Conservation (phyloP, 2,329 filamentous ascomycete genomes). For the Byssochlamys sp. region DNA sequence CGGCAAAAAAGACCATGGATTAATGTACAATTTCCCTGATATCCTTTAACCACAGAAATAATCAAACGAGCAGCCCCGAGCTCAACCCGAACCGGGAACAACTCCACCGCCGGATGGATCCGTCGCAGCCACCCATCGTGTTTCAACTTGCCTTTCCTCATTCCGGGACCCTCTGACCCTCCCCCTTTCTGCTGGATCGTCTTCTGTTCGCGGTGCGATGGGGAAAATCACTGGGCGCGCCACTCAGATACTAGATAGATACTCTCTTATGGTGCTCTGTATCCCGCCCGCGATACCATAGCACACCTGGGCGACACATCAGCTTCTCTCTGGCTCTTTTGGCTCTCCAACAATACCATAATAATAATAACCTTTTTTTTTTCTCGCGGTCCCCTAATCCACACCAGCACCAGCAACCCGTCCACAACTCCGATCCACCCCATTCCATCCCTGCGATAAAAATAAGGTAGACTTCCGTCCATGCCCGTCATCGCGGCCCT, state of each 20-base stretch:
- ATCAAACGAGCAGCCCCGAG: too few species aligned
- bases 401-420: constrained; percentile 7
- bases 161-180: neutral
- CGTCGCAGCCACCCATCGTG: constrained; percentile 8
- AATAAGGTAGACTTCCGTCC: constrained; percentile 2
- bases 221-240: too few species aligned
- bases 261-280: neutral
- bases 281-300: constrained; percentile 6
- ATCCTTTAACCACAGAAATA: too few species aligned
- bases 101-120: constrained; percentile 8
- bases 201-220: neutral
- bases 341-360: neutral
- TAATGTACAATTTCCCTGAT: too few species aligned
- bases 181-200: neutral
- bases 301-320: constrained; percentile 1
- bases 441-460: constrained; percentile 7
- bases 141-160: constrained; percentile 6
- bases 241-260: too few species aligned
- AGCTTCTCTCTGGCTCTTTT: neutral
- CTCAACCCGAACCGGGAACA: neutral
- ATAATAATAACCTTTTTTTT: neutral
- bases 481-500: constrained; percentile 6
- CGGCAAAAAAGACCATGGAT: too few species aligned
- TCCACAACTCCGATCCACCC: constrained; percentile 10
- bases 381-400: constrained; percentile 6